These are phyloP conservation scores for Crithidia fasciculata DNA, from an alignment of 208 protist species.

Conservation along the genomic window DNA sequence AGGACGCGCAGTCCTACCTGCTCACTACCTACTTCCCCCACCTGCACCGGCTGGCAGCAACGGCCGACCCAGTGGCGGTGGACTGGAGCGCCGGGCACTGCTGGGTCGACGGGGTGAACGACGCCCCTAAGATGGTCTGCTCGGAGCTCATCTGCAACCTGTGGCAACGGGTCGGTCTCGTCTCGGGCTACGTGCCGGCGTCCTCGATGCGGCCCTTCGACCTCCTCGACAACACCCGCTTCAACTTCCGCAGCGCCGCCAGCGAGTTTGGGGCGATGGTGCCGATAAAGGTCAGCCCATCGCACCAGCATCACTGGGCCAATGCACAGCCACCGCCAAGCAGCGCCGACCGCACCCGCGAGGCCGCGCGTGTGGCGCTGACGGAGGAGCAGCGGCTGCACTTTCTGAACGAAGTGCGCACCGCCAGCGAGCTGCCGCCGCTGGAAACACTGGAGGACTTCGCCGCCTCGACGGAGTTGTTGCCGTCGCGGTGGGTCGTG, in stretches of 20 bases:
- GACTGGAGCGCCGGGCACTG: slow-evolving; percentile 52
- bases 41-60: slow-evolving; percentile 14
- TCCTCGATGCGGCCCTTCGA: slow-evolving; percentile 85
- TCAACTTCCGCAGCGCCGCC: slow-evolving; percentile 58
- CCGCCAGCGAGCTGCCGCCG: slow-evolving; percentile 15
- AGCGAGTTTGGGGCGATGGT: slow-evolving; percentile 42
- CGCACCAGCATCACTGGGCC: slow-evolving; percentile 26
- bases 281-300: slow-evolving; percentile 37
- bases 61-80: slow-evolving; percentile 14
- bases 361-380: slow-evolving; percentile 19
- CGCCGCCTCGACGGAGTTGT: slow-evolving; percentile 11
- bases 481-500: slow-evolving; percentile 61
- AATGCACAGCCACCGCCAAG: not conserved
- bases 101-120: slow-evolving; percentile 70
- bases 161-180: slow-evolving; percentile 67
- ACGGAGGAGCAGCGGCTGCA: slow-evolving; percentile 32
- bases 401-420: slow-evolving; percentile 48
- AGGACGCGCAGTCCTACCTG: slow-evolving; percentile 45
- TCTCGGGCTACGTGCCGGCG: slow-evolving; percentile 68
- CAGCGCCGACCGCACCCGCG: not conserved
- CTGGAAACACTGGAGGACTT: slow-evolving; percentile 31
- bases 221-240: slow-evolving; percentile 67
- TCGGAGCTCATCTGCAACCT: slow-evolving; percentile 81
- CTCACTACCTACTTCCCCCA: slow-evolving; percentile 72
- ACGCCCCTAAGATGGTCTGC: slow-evolving; percentile 63